Evolutionary conservation across 345 rosid species (phyloP).

Genomic region (Acer yangbiense): DNA sequence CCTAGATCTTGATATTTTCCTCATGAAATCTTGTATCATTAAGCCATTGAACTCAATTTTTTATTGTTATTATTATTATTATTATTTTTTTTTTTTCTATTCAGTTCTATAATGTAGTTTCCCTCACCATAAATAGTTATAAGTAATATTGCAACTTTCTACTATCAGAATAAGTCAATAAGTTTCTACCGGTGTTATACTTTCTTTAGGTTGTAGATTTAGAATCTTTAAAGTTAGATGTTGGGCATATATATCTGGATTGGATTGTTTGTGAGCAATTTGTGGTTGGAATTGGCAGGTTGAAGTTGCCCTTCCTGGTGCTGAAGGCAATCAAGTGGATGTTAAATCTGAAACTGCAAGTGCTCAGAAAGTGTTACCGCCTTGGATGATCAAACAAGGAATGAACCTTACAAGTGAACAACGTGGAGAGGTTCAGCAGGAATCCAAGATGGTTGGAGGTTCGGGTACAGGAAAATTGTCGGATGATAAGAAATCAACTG

Average conservation of each 20-base stretch:
- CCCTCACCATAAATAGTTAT: neutral
- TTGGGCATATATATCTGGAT: constrained; percentile 9
- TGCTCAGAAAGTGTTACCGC: constrained; percentile 76
- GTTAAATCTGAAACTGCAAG: constrained; percentile 57
- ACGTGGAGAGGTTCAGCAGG: constrained; percentile 79
- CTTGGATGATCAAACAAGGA: constrained; percentile 97
- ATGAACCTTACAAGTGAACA: constrained; percentile 91
- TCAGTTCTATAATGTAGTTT: neutral
- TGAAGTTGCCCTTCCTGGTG: constrained; percentile 83
- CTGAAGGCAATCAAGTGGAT: constrained; percentile 69
- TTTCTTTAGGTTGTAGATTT: constrained; percentile 2
- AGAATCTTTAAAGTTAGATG: constrained; percentile 10
- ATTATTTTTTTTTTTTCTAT: neutral
- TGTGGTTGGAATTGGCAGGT: constrained; percentile 56
- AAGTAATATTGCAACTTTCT: neutral
- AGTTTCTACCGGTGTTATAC: neutral
- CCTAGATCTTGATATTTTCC: neutral
- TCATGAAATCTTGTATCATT: neutral
- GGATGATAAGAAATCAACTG: constrained; percentile 75
- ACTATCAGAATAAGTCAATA: neutral
- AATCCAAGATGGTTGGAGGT: constrained; percentile 62
- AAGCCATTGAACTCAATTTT: neutral
- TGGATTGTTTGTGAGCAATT: constrained; percentile 10
- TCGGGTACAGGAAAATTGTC: constrained; percentile 40
- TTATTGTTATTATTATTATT: neutral